phyloP scores from a whole-genome alignment of 192 early-diverging fungal species.

The Coemansia sp. region DNA sequence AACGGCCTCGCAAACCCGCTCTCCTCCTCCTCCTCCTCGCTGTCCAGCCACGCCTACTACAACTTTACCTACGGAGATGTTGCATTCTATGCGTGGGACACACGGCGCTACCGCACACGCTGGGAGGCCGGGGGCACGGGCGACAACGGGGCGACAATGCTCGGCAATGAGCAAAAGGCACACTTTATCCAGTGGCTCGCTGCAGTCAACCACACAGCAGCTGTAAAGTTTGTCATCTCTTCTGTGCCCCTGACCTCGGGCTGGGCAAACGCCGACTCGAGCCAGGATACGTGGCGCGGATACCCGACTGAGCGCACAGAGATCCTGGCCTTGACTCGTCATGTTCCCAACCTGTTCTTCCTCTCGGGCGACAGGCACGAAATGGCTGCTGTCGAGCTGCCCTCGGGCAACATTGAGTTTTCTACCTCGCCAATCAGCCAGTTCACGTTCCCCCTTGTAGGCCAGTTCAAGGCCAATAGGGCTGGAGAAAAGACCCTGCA shows the following conservation, averaged over 20 bases:
- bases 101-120: slow-evolving; percentile 53
- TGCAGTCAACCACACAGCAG: slow-evolving; percentile 48
- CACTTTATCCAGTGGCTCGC: slow-evolving; percentile 47
- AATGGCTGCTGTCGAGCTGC: slow-evolving; percentile 45
- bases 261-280: slow-evolving; percentile 46
- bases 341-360: slow-evolving; percentile 43
- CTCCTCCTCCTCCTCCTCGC: too few species aligned
- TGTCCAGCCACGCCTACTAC: slow-evolving; percentile 34
- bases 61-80: slow-evolving; percentile 49
- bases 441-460: slow-evolving; percentile 49
- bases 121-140: slow-evolving; percentile 13
- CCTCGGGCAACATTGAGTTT: slow-evolving; percentile 50
- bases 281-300: slow-evolving; percentile 53
- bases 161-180: slow-evolving; percentile 47
- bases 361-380: slow-evolving; percentile 57
- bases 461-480: slow-evolving; percentile 22
- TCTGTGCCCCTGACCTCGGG: slow-evolving; percentile 49
- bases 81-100: slow-evolving; percentile 53
- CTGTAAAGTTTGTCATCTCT: slow-evolving; percentile 51
- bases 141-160: slow-evolving; percentile 23
- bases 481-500: slow-evolving; percentile 43
- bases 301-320: slow-evolving; percentile 50
- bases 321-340: slow-evolving; percentile 34
- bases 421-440: slow-evolving; percentile 51
- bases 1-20: slow-evolving; percentile 38